Percentiles rank a stretch among this genome's conserved stretches.
These are phyloP conservation scores for Plantago coronopus DNA, from an alignment of 305 asterid genomes.

Conservation along the genomic window DNA sequence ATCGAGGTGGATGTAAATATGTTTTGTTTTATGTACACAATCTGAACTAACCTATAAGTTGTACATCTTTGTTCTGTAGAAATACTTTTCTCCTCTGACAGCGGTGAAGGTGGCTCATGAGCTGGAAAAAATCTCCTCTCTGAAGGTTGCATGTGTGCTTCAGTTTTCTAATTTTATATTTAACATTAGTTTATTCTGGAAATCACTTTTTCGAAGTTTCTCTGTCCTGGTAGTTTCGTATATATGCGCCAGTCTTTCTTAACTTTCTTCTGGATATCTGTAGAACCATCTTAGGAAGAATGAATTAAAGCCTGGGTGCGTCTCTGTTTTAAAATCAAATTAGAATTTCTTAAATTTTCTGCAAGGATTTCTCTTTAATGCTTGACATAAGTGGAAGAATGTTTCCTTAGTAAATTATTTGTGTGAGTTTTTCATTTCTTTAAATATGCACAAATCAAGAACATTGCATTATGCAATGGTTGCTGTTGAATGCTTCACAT, in stretches of 20 bases:
- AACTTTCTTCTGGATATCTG: slow-evolving; percentile 1
- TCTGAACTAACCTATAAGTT: slow-evolving; percentile 11
- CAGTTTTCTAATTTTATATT: not conserved
- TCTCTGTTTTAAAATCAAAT: not conserved
- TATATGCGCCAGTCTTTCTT: not conserved
- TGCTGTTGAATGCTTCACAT: too few species aligned
- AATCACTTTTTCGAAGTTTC: not conserved
- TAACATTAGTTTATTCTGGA: not conserved
- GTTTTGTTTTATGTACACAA: slow-evolving; percentile 14
- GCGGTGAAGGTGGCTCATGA: slow-evolving; percentile 69
- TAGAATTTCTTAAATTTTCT: slow-evolving; percentile 12
- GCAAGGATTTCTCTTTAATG: slow-evolving; percentile 12
- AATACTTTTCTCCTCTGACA: slow-evolving; percentile 55
- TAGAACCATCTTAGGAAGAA: slow-evolving; percentile 9
- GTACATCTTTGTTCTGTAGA: slow-evolving; percentile 44
- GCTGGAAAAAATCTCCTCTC: slow-evolving; percentile 66
- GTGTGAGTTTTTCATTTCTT: slow-evolving; percentile 5
- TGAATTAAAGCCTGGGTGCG: not conserved
- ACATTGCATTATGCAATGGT: too few species aligned
- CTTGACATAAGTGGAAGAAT: slow-evolving; percentile 3
- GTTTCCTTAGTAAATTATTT: slow-evolving; percentile 3
- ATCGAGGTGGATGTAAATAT: not conserved
- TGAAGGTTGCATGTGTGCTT: slow-evolving; percentile 51
- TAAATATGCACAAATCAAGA: slow-evolving; percentile 7
- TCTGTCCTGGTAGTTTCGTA: slow-evolving; percentile 7